phyloP scores from a whole-genome alignment of 805 yeast genomes.

The Candida incommunis region DNA sequence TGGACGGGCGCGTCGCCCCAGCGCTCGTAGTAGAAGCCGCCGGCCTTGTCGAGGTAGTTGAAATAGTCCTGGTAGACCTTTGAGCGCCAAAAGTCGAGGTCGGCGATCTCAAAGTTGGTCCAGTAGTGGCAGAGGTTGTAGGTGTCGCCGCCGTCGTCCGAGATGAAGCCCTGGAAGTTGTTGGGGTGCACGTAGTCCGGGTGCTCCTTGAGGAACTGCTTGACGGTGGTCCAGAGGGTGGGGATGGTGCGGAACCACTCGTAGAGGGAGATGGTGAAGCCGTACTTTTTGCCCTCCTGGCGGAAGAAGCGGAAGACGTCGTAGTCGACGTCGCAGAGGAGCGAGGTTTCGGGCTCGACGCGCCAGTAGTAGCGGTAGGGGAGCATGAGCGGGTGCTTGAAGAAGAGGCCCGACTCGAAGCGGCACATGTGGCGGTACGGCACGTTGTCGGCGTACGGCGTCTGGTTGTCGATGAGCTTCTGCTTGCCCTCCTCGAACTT shows the following conservation, averaged over 20 bases:
- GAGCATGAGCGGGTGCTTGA: slow-evolving; percentile 49
- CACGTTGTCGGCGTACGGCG: slow-evolving; percentile 62
- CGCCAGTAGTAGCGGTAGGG: slow-evolving; percentile 86
- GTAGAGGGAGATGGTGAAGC: slow-evolving; percentile 60
- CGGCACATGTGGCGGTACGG: slow-evolving; percentile 87
- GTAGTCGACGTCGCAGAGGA: slow-evolving; percentile 64
- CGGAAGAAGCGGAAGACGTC: slow-evolving; percentile 74
- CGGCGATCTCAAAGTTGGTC: slow-evolving; percentile 71
- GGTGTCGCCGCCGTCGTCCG: slow-evolving; percentile 52
- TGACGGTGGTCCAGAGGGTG: slow-evolving; percentile 62
- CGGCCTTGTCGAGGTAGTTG: slow-evolving; percentile 44
- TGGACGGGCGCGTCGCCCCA: slow-evolving; percentile 97
- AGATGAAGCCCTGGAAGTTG: slow-evolving; percentile 56
- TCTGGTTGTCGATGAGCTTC: slow-evolving; percentile 35
- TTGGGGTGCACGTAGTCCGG: slow-evolving; percentile 46
- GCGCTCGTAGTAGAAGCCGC: slow-evolving; percentile 76
- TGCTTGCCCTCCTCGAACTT: slow-evolving; percentile 53
- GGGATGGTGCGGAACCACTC: slow-evolving; percentile 60
- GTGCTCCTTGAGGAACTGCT: slow-evolving; percentile 43
- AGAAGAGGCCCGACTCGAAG: slow-evolving; percentile 74
- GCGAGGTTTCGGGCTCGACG: slow-evolving; percentile 70
- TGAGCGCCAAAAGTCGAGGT: slow-evolving; percentile 52
- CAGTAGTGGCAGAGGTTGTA: slow-evolving; percentile 84
- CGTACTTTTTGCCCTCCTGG: slow-evolving; percentile 57
- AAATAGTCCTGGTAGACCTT: slow-evolving; percentile 45